A percentile compares a stretch with the other conserved stretches of the same genome.
Conservation (phyloP, 1,139 yeast species). For the Sugiyamaella pinicola region DNA sequence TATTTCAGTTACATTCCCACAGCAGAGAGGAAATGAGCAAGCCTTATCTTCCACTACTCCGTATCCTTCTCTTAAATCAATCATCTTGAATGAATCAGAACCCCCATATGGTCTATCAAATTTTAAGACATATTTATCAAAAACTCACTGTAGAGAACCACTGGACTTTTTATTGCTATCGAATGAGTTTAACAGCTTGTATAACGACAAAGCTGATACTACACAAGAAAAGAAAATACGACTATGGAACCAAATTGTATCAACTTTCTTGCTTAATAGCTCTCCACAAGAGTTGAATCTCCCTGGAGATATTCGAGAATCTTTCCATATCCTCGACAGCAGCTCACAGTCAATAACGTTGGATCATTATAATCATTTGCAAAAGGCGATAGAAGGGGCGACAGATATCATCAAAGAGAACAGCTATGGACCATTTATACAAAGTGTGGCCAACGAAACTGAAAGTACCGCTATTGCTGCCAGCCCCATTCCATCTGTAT, state of each 20-base stretch:
- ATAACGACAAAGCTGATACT: conserved; percentile 17
- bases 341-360: conserved; percentile 18
- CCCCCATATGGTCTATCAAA: conserved; percentile 31
- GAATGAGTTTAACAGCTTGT: conserved; percentile 33
- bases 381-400: conserved; percentile 33
- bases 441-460: conserved; percentile 8
- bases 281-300: conserved; percentile 42
- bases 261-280: conserved; percentile 36
- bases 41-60: not conserved
- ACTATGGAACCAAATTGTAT: conserved; percentile 39
- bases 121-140: conserved; percentile 38
- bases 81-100: conserved; percentile 6
- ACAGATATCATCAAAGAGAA: conserved; percentile 42
- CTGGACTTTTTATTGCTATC: conserved; percentile 42
- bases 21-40: too few species aligned
- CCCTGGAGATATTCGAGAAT: conserved; percentile 40
- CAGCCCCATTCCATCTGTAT: too few species aligned
- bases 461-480: not conserved
- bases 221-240: not conserved
- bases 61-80: conserved; percentile 13
- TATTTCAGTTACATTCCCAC: too few species aligned
- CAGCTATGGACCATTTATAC: conserved; percentile 34
- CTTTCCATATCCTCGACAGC: conserved; percentile 34
- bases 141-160: conserved; percentile 42
- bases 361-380: conserved; percentile 24